Evolutionary conservation across 805 yeast genomes (phyloP), one percentile per base, ranked within the genome.

Genomic region (Jamesozyma jinghongensis): DNA sequence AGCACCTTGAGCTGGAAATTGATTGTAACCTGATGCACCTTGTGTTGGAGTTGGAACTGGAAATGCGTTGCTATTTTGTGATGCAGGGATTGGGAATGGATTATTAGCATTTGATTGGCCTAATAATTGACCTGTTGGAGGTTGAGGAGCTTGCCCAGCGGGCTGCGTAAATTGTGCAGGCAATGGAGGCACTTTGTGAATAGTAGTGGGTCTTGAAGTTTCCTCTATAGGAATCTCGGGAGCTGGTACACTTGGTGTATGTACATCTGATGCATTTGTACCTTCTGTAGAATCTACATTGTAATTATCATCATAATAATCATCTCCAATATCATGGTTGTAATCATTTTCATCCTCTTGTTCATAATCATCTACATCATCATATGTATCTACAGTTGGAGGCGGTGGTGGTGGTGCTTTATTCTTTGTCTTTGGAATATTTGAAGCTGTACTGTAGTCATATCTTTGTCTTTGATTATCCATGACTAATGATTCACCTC

Each of bases 351-450:
- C 33, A 18, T 36, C 27, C 7, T 14, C 20, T 19, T 37, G 27
- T 6, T 40, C 38, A 12, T 40, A 26, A 19, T 42, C 41, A 11
- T 39, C 36, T 8, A 35, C 37, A 12, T 47, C 40, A 12, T 39
- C 41, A 10, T 40, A 31, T 19, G 42, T 38, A 12, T 31, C 29
- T 5, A 42, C 46, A 5, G 55, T 45, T 6, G 70, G 69, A 3
- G 70, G 69, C 2, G 73, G 67, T 12, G 71, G 72, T 5, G 70
- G 67, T 3, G 74, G 71, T 2, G 68, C 66, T 44, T 66, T 59
- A 36, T 62, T 53, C 38, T 53, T 59, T 8, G 60, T 52, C 1
- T 56, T 52, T 11, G 69, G 60, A 3, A 63, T 55, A 10, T 63
- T 44, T 14, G 65, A 49, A n/a, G 48, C 56, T 28, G 38, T 42